Evolutionary conservation across 2,329 filamentous ascomycete genomes (phyloP).

Genomic region (Didymella exigua): DNA sequence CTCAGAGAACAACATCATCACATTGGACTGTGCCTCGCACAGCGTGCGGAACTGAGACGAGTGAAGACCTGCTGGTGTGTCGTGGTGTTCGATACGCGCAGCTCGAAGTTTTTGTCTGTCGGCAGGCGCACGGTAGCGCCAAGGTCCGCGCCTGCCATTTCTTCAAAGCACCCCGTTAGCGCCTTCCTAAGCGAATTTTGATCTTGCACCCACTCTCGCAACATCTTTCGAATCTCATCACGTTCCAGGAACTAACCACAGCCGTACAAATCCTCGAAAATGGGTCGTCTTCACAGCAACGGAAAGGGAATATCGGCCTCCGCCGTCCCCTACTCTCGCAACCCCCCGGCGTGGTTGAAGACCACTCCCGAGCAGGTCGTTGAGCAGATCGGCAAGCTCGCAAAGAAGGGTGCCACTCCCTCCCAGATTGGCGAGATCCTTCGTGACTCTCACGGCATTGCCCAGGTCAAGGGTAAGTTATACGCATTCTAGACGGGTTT

Average conservation of each 20-base stretch:
- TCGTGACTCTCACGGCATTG: slow-evolving; percentile 96
- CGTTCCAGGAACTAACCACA: slow-evolving; percentile 23
- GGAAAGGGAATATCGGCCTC: slow-evolving; percentile 99
- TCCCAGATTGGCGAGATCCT: slow-evolving; percentile 99
- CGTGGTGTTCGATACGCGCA: background rate
- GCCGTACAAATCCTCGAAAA: slow-evolving; percentile 58
- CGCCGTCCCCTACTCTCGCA: slow-evolving; percentile 95
- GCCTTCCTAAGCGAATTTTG: slow-evolving; percentile 17
- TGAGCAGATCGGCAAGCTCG: slow-evolving; percentile 99
- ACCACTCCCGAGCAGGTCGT: slow-evolving; percentile 97
- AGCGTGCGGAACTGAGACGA: background rate
- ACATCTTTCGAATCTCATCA: slow-evolving; percentile 8
- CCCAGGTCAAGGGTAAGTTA: slow-evolving; percentile 90
- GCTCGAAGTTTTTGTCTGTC: slow-evolving; percentile 13
- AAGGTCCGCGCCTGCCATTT: slow-evolving; percentile 6
- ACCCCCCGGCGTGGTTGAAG: slow-evolving; percentile 94
- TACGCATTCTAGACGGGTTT: background rate
- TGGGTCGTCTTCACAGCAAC: slow-evolving; percentile 99
- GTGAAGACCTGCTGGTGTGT: background rate
- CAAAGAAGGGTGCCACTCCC: slow-evolving; percentile 97
- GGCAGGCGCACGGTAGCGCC: background rate
- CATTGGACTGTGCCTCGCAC: background rate
- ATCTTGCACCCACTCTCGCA: slow-evolving; percentile 7
- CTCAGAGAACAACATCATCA: background rate
- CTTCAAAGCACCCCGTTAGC: slow-evolving; percentile 6